Percentiles rank a stretch among this genome's conserved stretches.
phyloP scores from a whole-genome alignment of 768 basidiomycete species.

The Cyathus striatus region DNA sequence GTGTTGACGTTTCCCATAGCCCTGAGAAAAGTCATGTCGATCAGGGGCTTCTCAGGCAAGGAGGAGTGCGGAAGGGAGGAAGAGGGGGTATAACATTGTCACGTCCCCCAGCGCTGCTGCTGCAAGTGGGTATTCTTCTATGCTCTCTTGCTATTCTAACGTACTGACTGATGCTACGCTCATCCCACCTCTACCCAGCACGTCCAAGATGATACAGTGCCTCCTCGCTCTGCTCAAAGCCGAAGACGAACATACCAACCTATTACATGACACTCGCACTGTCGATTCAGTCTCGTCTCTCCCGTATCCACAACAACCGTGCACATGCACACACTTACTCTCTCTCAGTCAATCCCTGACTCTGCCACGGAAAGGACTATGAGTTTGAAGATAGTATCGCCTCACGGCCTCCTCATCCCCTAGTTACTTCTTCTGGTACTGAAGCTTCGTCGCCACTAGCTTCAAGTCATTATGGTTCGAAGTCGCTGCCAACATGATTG shows the following conservation, averaged over 20 bases:
- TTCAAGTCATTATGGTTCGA: no score
- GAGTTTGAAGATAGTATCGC: constrained; percentile 5
- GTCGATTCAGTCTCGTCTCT: no score
- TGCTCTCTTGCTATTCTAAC: not conserved
- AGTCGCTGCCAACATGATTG: no score
- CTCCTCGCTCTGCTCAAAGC: no score
- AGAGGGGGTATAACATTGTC: constrained; percentile 11
- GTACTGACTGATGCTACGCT: constrained; percentile 11
- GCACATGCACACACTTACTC: constrained; percentile 21
- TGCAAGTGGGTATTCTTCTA: constrained; percentile 2
- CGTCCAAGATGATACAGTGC: no score
- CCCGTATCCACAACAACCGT: no score
- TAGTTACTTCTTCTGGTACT: not conserved
- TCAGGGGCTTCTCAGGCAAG: no score
- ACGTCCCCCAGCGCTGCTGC: constrained; percentile 3
- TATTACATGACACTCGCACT: no score
- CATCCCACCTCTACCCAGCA: constrained; percentile 3
- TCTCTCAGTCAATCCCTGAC: not conserved
- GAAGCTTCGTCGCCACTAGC: no score
- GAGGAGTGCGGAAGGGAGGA: constrained; percentile 19
- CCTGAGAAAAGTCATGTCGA: constrained; percentile 27
- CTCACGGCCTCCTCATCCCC: no score
- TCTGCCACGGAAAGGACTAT: constrained; percentile 2
- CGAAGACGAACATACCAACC: no score
- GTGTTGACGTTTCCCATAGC: constrained; percentile 26